Base-by-base conservation (phyloP, 2,329 filamentous ascomycete species). In the Uncinocarpus reesii region DNA sequence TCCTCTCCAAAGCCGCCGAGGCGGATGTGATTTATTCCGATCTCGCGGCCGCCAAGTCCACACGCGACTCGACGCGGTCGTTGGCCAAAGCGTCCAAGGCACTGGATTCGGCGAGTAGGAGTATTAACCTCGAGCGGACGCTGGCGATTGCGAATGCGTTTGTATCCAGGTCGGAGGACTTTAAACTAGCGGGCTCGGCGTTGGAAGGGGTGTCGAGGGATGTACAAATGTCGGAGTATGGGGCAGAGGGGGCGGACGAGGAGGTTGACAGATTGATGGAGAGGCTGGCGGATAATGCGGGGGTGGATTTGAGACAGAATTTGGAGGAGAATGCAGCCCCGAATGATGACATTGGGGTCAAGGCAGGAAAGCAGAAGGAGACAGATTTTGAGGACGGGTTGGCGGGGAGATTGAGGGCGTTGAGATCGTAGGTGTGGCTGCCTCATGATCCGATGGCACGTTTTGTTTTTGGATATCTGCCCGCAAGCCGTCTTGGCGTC, bases 1-100 rank as follows among this genome's bases (percentile, higher is more conserved):
- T 72, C 4, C 64, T 65, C 48, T 64, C 67, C 5, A 66, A 72
- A 54, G 68, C 70, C 6, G 69, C 69, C 11, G 66, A 69, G 15
- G 69, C 70, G 36, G 70, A 72, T 48, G 70, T 71, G 0, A 71
- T 72, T n/a, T 71, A 70, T 54, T 70, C 70, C 47, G 68, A 71
- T 47, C 64, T 72, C 2, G 70, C 71, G 52, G 70, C 70, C 13
- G 70, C 69, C 1, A 69, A 72, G 41, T 68, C 65, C 47, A 72
- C 70, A 35, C 67, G 70, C 7, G 69, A 70, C 38, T 70, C 69
- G 7, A 70, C 69, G 2, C 61, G 65, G 2, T 69, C 68, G 0
- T 64, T 72, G 20, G 68, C 67, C 2, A 56, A 71, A 28, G 70
- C 70, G 0, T 68, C 66, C 24, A 64, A 66, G 10, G 70, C 69